Conservation (phyloP, 1,284 basidiomycete genomes). For the Fomitopsis palustris region DNA sequence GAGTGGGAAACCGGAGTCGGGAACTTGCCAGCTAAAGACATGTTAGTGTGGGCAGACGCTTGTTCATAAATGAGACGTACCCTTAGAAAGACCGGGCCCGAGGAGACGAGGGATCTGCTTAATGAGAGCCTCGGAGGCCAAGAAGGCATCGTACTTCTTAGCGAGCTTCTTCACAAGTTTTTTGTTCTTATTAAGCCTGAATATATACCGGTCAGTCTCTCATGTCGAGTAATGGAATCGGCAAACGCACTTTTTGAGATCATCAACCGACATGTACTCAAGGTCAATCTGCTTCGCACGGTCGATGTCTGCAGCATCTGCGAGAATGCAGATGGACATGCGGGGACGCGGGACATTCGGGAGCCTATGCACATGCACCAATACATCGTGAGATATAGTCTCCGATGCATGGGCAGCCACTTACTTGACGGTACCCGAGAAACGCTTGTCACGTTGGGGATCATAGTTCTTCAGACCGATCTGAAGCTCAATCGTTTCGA, state of each 20-base stretch:
- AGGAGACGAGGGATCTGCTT: constrained; percentile 99
- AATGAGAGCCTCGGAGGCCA: constrained; percentile 97
- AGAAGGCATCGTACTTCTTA: constrained; percentile 99
- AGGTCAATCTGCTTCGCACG: constrained; percentile 96
- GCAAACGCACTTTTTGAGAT: constrained; percentile 90
- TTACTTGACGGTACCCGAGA: constrained; percentile 95
- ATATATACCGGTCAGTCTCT: background rate
- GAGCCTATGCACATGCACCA: constrained; percentile 54
- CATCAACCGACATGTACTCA: constrained; percentile 99
- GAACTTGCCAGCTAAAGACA: constrained; percentile 89
- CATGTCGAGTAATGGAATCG: background rate
- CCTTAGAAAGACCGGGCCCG: constrained; percentile 99
- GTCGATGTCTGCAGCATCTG: constrained; percentile 98
- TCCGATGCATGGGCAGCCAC: constrained; percentile 16
- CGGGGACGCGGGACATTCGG: constrained; percentile 96
- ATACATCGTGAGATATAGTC: constrained; percentile 1
- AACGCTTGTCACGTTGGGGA: constrained; percentile 93
- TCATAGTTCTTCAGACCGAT: constrained; percentile 99
- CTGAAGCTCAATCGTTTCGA: constrained; percentile 94
- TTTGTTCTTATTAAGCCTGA: constrained; percentile 98
- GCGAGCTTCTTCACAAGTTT: constrained; percentile 99
- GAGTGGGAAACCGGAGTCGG: constrained; percentile 93
- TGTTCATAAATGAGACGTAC: constrained; percentile 35
- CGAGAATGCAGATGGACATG: constrained; percentile 99
- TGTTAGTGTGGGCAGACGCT: background rate